phyloP scores from a whole-genome alignment of 2,329 filamentous ascomycete species.

The Madurella fahalii region DNA sequence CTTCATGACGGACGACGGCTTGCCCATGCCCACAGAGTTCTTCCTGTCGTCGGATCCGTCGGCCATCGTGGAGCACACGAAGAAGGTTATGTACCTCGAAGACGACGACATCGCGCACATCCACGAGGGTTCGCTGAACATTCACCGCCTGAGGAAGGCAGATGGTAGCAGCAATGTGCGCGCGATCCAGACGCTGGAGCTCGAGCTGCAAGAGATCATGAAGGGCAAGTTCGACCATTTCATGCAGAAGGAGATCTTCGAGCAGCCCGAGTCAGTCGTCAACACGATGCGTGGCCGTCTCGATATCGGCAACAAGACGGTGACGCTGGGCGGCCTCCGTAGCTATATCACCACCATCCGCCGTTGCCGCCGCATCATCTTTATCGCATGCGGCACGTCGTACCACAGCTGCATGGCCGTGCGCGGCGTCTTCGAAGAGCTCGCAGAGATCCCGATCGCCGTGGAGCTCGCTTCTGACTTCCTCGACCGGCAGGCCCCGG shows the following conservation, averaged over 20 bases:
- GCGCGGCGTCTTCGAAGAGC: slow-evolving; percentile 93
- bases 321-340: slow-evolving; percentile 90
- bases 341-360: slow-evolving; percentile 97
- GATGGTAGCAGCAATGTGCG: slow-evolving; percentile 96
- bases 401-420: slow-evolving; percentile 99
- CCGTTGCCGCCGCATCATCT: slow-evolving; percentile 94
- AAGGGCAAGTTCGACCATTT: slow-evolving; percentile 99
- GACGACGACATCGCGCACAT: slow-evolving; percentile 99
- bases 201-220: slow-evolving; percentile 99
- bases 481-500: slow-evolving; percentile 90
- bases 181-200: slow-evolving; percentile 96
- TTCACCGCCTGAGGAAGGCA: slow-evolving; percentile 95
- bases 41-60: slow-evolving; percentile 98
- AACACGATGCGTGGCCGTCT: slow-evolving; percentile 99
- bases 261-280: slow-evolving; percentile 98
- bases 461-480: slow-evolving; percentile 98
- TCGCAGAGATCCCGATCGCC: slow-evolving; percentile 95
- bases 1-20: slow-evolving; percentile 97
- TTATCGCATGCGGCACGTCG: slow-evolving; percentile 97
- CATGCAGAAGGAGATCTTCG: slow-evolving; percentile 99
- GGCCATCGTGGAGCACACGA: slow-evolving; percentile 98
- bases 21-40: slow-evolving; percentile 97
- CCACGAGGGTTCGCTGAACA: slow-evolving; percentile 97
- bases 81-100: slow-evolving; percentile 99
- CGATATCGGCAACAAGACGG: slow-evolving; percentile 86